A percentile compares a stretch with the other conserved stretches of the same genome.
phyloP scores from a whole-genome alignment of 1,139 yeast species.

The Debaryomyces sp. region DNA sequence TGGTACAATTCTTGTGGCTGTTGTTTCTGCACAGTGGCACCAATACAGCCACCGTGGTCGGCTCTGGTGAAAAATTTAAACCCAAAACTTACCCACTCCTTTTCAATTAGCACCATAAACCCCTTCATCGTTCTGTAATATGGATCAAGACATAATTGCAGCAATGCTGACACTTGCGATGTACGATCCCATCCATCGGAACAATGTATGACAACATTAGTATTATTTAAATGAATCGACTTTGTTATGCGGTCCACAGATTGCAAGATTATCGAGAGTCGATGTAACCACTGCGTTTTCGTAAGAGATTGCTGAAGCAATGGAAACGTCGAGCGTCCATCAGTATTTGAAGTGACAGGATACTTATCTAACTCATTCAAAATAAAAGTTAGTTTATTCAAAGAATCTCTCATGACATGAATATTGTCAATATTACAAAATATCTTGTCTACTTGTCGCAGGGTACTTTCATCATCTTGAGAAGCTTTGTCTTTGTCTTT shows the following conservation, averaged over 20 bases:
- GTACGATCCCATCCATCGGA: slow-evolving; percentile 99
- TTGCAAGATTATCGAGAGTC: slow-evolving; percentile 66
- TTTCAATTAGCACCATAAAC: slow-evolving; percentile 80
- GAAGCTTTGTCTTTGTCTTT: slow-evolving; percentile 11
- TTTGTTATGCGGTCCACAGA: slow-evolving; percentile 80
- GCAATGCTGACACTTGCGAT: slow-evolving; percentile 80
- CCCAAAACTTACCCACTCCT: slow-evolving; percentile 96
- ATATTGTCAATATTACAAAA: slow-evolving; percentile 93
- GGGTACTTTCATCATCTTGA: slow-evolving; percentile 9
- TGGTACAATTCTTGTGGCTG: slow-evolving; percentile 1
- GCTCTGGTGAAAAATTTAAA: slow-evolving; percentile 84
- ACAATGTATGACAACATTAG: slow-evolving; percentile 87
- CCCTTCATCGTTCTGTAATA: slow-evolving; percentile 86
- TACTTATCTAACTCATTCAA: slow-evolving; percentile 69
- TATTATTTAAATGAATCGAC: slow-evolving; percentile 77
- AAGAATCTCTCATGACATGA: slow-evolving; percentile 90
- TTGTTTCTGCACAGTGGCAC: slow-evolving; percentile 33
- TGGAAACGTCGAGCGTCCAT: slow-evolving; percentile 39
- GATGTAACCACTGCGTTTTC: slow-evolving; percentile 80
- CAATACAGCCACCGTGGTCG: slow-evolving; percentile 65
- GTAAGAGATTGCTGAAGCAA: slow-evolving; percentile 48
- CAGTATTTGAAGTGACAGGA: slow-evolving; percentile 26
- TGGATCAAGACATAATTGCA: slow-evolving; percentile 89
- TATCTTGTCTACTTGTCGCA: slow-evolving; percentile 52
- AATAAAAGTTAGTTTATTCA: slow-evolving; percentile 62